Evolutionary conservation across 2,329 filamentous ascomycete species (phyloP), one percentile per base, ranked within the genome.

Genomic region (Knufia petricola): DNA sequence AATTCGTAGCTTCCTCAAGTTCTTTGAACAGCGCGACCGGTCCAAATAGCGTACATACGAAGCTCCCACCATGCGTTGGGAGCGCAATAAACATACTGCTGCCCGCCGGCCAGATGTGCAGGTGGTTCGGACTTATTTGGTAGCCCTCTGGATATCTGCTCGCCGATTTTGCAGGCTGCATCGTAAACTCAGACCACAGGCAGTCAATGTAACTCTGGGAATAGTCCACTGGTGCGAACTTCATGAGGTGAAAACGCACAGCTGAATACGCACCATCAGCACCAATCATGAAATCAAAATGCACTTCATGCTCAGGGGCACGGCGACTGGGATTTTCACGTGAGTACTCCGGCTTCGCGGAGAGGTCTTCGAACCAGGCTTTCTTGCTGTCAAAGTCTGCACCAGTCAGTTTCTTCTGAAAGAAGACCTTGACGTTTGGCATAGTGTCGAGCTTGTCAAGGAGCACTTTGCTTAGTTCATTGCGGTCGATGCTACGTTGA

Each of bases 81-180:
- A 98, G 89, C 15, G 92, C 94, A 61, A 98, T 98, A 68, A 98
- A 98, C 94, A 98, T 96, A 60, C 92, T 90, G 36, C 89, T 81
- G 59, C 82, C 82, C 26, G 86, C 88, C 0, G 92, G 92, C 92
- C 92, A 98, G 63, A 98, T 98, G 66, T 98, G 92, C 1, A 98
- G 74, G 63, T 96, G 89, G 59, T 95, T 86, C 1, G 88, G 87
- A 0, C 87, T 92, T 57, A 96, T 92, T 41, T 75, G 74, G 63
- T 94, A 96, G 39, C 74, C 69, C 19, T 72, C 71, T 0, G 62
- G 57, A 13, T 54, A 40, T 8, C 49, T 45, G 21, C 61, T 58
- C n/a, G 20, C 38, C 9, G 9, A n/a, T 3, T 12, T 8, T 6
- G 63, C 55, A 9, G 85, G 75, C 17, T 77, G 72, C 52, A 98